Evolutionary conservation across 108 stramenopile species (phyloP), one percentile per base, ranked within the genome.

Genomic region (Cylindrotheca closterium): DNA sequence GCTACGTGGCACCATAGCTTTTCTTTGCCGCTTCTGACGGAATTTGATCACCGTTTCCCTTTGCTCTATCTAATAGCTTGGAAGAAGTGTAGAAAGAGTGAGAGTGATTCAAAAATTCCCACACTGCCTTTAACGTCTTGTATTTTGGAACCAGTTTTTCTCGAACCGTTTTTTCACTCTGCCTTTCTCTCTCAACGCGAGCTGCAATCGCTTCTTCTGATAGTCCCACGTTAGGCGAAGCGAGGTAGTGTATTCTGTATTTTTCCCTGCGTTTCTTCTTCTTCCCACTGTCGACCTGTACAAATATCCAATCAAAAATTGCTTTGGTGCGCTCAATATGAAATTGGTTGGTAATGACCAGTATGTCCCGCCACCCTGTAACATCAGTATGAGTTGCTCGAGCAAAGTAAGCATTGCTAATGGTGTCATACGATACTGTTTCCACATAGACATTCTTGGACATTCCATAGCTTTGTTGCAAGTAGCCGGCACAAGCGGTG

Each of bases 291-390:
- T 58, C 67, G 15, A 7, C 7, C 15, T 42, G 37, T 56, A 49
- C 30, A 68, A 85, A 90, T 53, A 94, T 82, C 92, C 92, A 94
- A 65, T 91, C 86, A 55, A 94, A 94, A 52, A 94, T 94, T 5
- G 77, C 83, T 55, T 74, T 76, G 26, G 85, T 78, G 30, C 92
- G 84, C 0, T 67, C 59, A 68, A 94, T 91, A 52, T 94, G 92
- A 65, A 94, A 94, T 63, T 93, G 82, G 63, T 82, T 93, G 30
- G 89, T 92, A 1, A 92, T 64, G 21, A 92, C 64, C 33, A 92
- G 57, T 23, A 87, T 19, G 12, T 50, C 56, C 26, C 63, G 69
- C 84, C 88, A 82, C 8, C 78, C 82, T 25, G 57, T 73, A 59
- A 88, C 58, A 78, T 94, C 92, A 0, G 89, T 87, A 29, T 85